Conservation (phyloP, 768 basidiomycete genomes). For the Suillus luteus region DNA sequence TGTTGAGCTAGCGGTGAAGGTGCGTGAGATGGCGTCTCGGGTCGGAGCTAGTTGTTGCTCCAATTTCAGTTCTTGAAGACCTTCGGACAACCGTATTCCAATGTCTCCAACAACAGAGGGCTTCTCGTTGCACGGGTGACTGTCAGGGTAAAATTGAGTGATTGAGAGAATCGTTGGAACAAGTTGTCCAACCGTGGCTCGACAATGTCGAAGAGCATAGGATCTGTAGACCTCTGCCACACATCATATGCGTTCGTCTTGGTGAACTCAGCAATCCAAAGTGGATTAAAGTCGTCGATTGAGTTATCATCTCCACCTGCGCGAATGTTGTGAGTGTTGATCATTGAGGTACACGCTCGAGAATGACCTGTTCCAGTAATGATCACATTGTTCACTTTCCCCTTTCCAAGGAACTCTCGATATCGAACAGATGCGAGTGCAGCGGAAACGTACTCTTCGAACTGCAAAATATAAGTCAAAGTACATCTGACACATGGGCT, state of each 20-base stretch:
- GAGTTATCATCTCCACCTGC: conserved; percentile 58
- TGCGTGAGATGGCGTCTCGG: conserved; percentile 83
- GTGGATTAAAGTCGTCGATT: conserved; percentile 79
- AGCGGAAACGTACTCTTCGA: conserved; percentile 93
- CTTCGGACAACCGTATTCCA: conserved; percentile 88
- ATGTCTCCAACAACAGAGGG: conserved; percentile 90
- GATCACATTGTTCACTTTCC: conserved; percentile 60
- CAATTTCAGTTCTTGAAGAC: conserved; percentile 89
- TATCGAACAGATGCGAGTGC: conserved; percentile 90
- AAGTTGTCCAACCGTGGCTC: conserved; percentile 70
- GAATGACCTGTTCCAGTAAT: conserved; percentile 60
- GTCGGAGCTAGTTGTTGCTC: conserved; percentile 94
- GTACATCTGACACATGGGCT: neutral
- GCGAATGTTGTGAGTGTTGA: conserved; percentile 12
- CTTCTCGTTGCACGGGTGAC: conserved; percentile 93
- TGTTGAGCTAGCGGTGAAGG: conserved; percentile 71
- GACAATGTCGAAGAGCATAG: conserved; percentile 90
- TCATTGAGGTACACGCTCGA: neutral
- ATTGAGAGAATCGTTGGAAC: neutral
- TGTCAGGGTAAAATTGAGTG: conserved; percentile 30
- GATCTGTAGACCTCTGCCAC: conserved; percentile 92
- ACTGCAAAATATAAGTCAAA: conserved; percentile 36
- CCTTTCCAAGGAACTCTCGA: conserved; percentile 77
- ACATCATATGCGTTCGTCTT: conserved; percentile 84
- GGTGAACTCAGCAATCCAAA: conserved; percentile 89